phyloP scores from a whole-genome alignment of 2,329 filamentous ascomycete genomes.

The Colletotrichum nymphaeae region DNA sequence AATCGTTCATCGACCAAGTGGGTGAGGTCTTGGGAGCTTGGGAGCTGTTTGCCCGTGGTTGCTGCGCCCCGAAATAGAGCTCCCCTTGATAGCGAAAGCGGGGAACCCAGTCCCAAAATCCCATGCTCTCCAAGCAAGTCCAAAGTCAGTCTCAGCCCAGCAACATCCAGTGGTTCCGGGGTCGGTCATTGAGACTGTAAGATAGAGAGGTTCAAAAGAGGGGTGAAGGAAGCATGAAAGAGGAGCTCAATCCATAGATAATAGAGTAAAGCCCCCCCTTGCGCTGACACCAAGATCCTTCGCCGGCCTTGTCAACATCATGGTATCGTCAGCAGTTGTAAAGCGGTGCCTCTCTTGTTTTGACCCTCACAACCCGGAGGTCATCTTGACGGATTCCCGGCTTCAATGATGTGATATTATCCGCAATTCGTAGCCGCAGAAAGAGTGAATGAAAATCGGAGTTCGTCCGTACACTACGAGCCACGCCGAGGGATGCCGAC shows the following conservation, averaged over 20 bases:
- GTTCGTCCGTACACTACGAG: not conserved
- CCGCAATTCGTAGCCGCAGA: not conserved
- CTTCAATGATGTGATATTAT: conserved; percentile 13
- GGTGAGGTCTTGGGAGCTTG: not conserved
- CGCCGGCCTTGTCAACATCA: conserved; percentile 26
- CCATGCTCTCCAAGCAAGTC: not conserved
- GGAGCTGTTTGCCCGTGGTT: not conserved
- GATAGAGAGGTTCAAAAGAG: not conserved
- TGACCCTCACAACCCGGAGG: not conserved
- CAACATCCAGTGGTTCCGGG: conserved; percentile 24
- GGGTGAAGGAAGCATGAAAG: not conserved
- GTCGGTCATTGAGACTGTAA: not conserved
- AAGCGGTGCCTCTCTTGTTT: not conserved
- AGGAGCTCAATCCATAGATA: not conserved
- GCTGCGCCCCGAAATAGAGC: conserved; percentile 8
- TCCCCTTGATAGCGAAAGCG: conserved; percentile 16
- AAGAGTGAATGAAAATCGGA: not conserved
- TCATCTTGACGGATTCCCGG: not conserved
- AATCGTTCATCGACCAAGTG: not conserved
- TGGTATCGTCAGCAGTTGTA: conserved; percentile 19
- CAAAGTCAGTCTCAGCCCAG: conserved; percentile 11
- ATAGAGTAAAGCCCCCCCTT: not conserved
- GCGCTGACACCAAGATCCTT: not conserved
- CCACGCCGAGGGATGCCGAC: not conserved
- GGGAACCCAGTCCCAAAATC: conserved; percentile 21